These are phyloP conservation scores for Polygonum aviculare DNA, from an alignment of 148 eudicot genomes.

Conservation along the genomic window DNA sequence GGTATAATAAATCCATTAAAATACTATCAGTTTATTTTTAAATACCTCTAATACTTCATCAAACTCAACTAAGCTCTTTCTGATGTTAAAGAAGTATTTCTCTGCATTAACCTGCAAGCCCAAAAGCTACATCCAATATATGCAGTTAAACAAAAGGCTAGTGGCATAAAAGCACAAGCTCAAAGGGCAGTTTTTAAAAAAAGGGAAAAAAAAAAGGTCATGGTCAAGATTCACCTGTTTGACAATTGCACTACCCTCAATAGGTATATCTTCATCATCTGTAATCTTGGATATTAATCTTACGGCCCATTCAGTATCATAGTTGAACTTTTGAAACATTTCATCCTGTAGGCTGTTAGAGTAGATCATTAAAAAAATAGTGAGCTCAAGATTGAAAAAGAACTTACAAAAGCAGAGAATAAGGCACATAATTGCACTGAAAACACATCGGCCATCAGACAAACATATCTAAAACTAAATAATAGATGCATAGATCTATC, in stretches of 20 bases:
- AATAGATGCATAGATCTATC: background rate
- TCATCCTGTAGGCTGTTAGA: conserved; percentile 88
- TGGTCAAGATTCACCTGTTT: conserved; percentile 50
- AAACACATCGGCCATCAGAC: background rate
- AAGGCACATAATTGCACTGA: background rate
- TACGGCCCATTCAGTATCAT: conserved; percentile 92
- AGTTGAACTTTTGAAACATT: conserved; percentile 93
- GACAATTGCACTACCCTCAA: conserved; percentile 68
- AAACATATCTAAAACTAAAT: background rate
- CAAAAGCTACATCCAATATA: conserved; percentile 52
- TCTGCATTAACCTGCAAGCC: conserved; percentile 80
- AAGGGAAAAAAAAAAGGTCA: background rate
- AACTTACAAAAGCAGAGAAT: background rate
- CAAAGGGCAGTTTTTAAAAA: background rate
- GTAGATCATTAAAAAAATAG: background rate
- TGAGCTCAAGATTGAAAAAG: background rate
- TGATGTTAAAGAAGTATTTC: conserved; percentile 72
- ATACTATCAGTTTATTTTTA: conserved; percentile 3
- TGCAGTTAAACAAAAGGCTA: background rate
- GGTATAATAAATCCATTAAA: background rate
- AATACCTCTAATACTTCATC: conserved; percentile 99
- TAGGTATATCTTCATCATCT: conserved; percentile 75
- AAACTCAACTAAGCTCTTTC: conserved; percentile 94
- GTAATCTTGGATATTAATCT: conserved; percentile 68
- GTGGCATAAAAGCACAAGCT: background rate